Base-by-base conservation (phyloP, 2,329 filamentous ascomycete species). In the Nigrospora oryzae region DNA sequence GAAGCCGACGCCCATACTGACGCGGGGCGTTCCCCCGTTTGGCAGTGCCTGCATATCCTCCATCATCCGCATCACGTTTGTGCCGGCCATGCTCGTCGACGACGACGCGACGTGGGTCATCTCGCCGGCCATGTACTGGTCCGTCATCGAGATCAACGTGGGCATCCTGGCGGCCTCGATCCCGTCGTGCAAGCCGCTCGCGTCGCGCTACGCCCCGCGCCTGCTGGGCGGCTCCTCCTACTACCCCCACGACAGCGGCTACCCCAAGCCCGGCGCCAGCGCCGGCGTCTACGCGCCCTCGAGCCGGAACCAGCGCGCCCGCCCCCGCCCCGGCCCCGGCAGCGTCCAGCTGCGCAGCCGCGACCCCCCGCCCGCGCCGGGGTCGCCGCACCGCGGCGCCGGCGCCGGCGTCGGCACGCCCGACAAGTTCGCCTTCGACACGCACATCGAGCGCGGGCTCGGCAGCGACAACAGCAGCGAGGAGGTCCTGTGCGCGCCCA, bases 41-140 rank as follows among this genome's bases (percentile, higher is more conserved):
- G n/a, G 38, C 44, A 70, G 68, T 48, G 66, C 68, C 36, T 71
- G 68, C 46, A 52, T 70, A 34, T 69, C 68, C 12, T 69, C 67
- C 7, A 69, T 71, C 44, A 63, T 72, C 36, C 65, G 69, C 44
- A 68, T 71, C 43, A 69, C 65, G 19, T 69, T 63, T 35, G 64
- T 72, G 45, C 68, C 66, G 4, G 44, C 56, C 33, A 69, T 71
- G 62, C 62, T 71, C 36, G 56, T 52, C 15, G 61, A 60, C 16
- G 37, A 44, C 11, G 62, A 66, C 48, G 48, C 58, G 7, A 65
- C 62, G 14, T 65, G 56, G 51, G 60, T 56, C 39, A 64, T 63
- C 32, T 52, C 61, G 33, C 57, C 57, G 30, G 63, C 69, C 38
- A 70, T 71, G 63, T 69, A 70, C 53, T 63, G 60, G 60, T 60